These are phyloP conservation scores for Solanum sitiens DNA, from an alignment of 257 asterid species.

Conservation along the genomic window DNA sequence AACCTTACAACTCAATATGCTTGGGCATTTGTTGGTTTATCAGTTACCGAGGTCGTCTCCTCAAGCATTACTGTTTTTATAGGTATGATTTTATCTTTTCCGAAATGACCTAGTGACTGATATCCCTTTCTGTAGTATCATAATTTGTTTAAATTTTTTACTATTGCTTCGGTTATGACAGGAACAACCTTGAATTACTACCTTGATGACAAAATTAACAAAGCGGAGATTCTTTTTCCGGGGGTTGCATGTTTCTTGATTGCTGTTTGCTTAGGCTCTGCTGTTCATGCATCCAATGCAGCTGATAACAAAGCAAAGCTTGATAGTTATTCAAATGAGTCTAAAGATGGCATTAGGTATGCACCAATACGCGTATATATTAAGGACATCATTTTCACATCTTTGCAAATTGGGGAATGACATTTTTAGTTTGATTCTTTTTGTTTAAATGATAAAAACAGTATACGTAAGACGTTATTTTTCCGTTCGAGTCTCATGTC, in stretches of 20 bases:
- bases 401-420: neutral
- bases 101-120: neutral
- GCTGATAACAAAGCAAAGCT: conserved; percentile 74
- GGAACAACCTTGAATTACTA: conserved; percentile 89
- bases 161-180: conserved; percentile 8
- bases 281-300: conserved; percentile 76
- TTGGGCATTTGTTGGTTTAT: conserved; percentile 92
- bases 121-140: neutral
- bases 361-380: neutral
- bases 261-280: conserved; percentile 86
- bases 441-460: neutral
- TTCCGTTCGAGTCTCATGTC: neutral
- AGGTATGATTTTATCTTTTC: conserved; percentile 30
- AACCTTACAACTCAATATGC: conserved; percentile 90
- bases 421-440: neutral
- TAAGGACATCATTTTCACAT: neutral
- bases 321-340: conserved; percentile 12
- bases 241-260: conserved; percentile 87
- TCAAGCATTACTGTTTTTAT: conserved; percentile 84
- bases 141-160: neutral
- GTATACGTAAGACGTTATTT: neutral
- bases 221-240: conserved; percentile 84
- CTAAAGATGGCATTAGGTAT: conserved; percentile 29
- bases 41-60: conserved; percentile 82
- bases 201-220: conserved; percentile 81